These are phyloP conservation scores for Paramecium tetraurelia DNA, from an alignment of 73 alveolate genomes.

Conservation along the genomic window DNA sequence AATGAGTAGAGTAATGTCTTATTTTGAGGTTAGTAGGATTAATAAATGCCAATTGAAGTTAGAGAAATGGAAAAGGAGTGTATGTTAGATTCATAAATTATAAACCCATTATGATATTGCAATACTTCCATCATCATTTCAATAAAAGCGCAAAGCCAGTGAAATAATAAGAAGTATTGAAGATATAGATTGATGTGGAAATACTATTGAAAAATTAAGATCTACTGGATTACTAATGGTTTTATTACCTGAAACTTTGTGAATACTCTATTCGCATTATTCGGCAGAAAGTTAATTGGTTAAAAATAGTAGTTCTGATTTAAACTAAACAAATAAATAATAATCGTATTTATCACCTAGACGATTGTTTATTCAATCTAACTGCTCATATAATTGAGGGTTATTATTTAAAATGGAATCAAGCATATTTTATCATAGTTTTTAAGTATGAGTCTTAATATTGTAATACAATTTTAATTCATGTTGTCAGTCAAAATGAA, in stretches of 20 bases:
- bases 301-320: background rate
- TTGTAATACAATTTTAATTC: background rate
- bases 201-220: background rate
- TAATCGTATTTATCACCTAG: background rate
- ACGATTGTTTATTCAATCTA: background rate
- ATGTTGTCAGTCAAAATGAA: background rate
- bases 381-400: background rate
- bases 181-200: background rate
- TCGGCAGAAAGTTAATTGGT: background rate
- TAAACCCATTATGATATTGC: background rate
- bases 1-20: background rate
- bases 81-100: background rate
- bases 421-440: background rate
- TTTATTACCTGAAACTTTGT: background rate
- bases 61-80: background rate
- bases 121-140: background rate
- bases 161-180: background rate
- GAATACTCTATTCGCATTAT: background rate
- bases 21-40: background rate
- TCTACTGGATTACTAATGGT: background rate
- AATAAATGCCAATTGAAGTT: background rate
- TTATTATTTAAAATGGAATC: background rate
- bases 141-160: background rate
- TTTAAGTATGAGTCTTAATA: background rate
- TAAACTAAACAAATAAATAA: background rate